Evolutionary conservation across 139 green algal genomes (phyloP).

Genomic region (Chlamydomonas applanata): DNA sequence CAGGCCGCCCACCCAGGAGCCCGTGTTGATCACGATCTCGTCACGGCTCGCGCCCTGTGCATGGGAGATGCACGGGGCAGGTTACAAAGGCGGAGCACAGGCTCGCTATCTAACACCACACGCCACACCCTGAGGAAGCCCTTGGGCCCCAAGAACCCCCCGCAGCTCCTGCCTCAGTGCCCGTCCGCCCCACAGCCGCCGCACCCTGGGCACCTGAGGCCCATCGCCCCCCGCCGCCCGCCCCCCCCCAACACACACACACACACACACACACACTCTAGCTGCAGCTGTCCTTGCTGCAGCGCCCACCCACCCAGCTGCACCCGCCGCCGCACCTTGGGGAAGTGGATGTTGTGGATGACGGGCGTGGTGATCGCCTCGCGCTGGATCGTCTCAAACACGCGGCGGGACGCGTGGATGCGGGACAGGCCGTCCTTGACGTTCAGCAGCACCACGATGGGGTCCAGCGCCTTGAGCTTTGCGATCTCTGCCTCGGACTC

Average conservation of each 20-base stretch:
- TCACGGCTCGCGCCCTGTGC: slow-evolving; percentile 44
- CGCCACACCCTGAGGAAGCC: too few relatives aligned
- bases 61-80: too few relatives aligned
- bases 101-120: too few relatives aligned
- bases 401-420: slow-evolving; percentile 77
- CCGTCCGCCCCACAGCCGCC: neutral
- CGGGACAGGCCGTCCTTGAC: slow-evolving; percentile 56
- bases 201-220: neutral
- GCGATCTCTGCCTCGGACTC: slow-evolving; percentile 79
- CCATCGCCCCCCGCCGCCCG: too few relatives aligned
- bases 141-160: too few relatives aligned
- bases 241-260: neutral
- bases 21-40: slow-evolving; percentile 77
- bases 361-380: slow-evolving; percentile 71
- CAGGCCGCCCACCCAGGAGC: slow-evolving; percentile 80
- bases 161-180: too few relatives aligned
- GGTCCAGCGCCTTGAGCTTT: slow-evolving; percentile 44
- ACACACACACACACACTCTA: neutral
- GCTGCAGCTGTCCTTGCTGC: neutral
- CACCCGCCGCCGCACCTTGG: slow-evolving; percentile 3
- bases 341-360: slow-evolving; percentile 85
- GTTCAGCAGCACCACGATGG: slow-evolving; percentile 75
- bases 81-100: too few relatives aligned
- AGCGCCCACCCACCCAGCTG: slow-evolving; percentile 2
- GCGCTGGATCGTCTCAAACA: slow-evolving; percentile 84